Percentiles rank a stretch among this genome's conserved stretches.
phyloP scores from a whole-genome alignment of 2,329 filamentous ascomycete genomes.

The Ramularia endophylla region DNA sequence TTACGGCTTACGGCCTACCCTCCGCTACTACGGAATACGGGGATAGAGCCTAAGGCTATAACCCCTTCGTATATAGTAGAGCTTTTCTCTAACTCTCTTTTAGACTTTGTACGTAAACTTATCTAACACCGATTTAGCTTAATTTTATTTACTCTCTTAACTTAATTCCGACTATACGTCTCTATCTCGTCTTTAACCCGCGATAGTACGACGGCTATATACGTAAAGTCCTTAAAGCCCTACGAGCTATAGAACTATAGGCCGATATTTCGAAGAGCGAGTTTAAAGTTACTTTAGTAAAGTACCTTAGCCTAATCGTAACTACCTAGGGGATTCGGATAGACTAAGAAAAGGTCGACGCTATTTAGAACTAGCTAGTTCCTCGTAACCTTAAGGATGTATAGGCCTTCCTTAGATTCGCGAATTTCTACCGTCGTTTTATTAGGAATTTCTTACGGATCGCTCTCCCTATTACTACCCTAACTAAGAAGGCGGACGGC shows the following conservation, averaged over 20 bases:
- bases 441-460: slow-evolving; percentile 1
- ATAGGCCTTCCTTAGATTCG: not conserved
- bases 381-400: not conserved
- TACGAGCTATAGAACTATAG: slow-evolving; percentile 5
- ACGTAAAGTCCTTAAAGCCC: not conserved
- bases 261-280: slow-evolving; percentile 21
- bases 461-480: no score
- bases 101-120: no score
- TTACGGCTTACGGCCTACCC: no score
- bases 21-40: no score
- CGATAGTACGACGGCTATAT: slow-evolving; percentile 3
- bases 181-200: slow-evolving; percentile 15
- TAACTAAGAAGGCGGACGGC: no score
- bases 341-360: not conserved
- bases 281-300: slow-evolving; percentile 25
- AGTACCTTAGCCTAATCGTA: slow-evolving; percentile 9
- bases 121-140: no score
- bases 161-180: no score
- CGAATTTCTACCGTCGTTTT: not conserved
- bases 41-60: no score
- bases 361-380: not conserved
- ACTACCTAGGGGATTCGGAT: not conserved
- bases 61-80: no score
- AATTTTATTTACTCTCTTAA: no score
- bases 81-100: no score